These are phyloP conservation scores for Didymella keratinophila DNA, from an alignment of 2,329 filamentous ascomycete genomes.

Conservation along the genomic window DNA sequence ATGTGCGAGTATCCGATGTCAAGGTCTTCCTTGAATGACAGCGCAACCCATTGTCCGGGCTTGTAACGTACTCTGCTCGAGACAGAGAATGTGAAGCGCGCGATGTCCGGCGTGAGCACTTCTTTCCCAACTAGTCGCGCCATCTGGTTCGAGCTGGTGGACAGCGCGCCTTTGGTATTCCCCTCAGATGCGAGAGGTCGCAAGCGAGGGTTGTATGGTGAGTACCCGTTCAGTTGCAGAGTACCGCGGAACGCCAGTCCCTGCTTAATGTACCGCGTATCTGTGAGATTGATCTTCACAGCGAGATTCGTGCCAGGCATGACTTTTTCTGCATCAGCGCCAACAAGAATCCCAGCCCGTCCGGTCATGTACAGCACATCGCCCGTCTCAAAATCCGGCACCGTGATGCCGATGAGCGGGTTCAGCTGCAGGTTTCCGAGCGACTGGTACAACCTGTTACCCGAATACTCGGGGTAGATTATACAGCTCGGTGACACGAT, in stretches of 20 bases:
- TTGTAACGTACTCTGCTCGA: slow-evolving; percentile 59
- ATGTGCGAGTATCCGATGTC: slow-evolving; percentile 82
- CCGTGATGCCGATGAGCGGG: slow-evolving; percentile 71
- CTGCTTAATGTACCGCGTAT: slow-evolving; percentile 67
- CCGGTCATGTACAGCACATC: slow-evolving; percentile 80
- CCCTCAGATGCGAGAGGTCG: slow-evolving; percentile 70
- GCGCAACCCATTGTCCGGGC: slow-evolving; percentile 78
- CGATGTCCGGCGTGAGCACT: slow-evolving; percentile 70
- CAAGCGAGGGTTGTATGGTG: slow-evolving; percentile 81
- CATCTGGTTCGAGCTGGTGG: slow-evolving; percentile 27
- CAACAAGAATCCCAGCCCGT: slow-evolving; percentile 69
- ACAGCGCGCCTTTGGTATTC: slow-evolving; percentile 31
- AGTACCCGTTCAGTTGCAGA: slow-evolving; percentile 64
- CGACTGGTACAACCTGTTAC: slow-evolving; percentile 84
- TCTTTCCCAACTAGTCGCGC: slow-evolving; percentile 68
- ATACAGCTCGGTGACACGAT: slow-evolving; percentile 69
- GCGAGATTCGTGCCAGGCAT: slow-evolving; percentile 76
- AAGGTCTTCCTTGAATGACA: slow-evolving; percentile 75
- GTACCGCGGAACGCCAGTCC: slow-evolving; percentile 74
- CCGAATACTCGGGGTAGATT: slow-evolving; percentile 84
- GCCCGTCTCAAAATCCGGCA: slow-evolving; percentile 78
- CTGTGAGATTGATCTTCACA: slow-evolving; percentile 70
- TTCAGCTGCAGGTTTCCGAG: slow-evolving; percentile 77
- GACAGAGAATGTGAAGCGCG: slow-evolving; percentile 68
- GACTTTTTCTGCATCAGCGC: slow-evolving; percentile 66